A percentile compares a stretch with the other conserved stretches of the same genome.
phyloP scores from a whole-genome alignment of 192 early-diverging fungal genomes.

The Backusella parvicylindrica region DNA sequence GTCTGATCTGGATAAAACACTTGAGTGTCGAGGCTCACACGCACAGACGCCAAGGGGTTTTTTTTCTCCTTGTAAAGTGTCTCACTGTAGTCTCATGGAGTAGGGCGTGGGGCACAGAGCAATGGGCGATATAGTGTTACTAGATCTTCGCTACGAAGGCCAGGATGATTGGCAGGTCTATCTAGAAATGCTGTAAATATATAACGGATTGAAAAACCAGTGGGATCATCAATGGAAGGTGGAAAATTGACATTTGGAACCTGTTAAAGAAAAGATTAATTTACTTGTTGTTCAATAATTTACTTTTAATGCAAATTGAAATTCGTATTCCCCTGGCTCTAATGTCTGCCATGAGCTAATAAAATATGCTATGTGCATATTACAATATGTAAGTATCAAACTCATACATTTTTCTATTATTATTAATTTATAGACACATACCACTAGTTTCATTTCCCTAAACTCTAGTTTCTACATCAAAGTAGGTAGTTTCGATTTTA shows the following conservation, averaged over 20 bases:
- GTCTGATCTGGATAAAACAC: constrained; percentile 23
- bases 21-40: constrained; percentile 14
- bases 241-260: constrained; percentile 41
- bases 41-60: constrained; percentile 8
- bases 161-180: constrained; percentile 27
- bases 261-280: not conserved
- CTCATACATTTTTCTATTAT: not conserved
- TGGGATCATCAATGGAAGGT: constrained; percentile 36
- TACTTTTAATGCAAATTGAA: constrained; percentile 40
- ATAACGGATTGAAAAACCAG: constrained; percentile 27
- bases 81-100: constrained; percentile 23
- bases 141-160: constrained; percentile 25
- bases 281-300: not conserved
- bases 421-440: constrained; percentile 2
- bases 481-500: constrained; percentile 25
- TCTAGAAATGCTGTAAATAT: constrained; percentile 33
- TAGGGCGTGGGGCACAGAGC: constrained; percentile 23
- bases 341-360: constrained; percentile 15
- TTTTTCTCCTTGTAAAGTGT: constrained; percentile 26
- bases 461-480: constrained; percentile 29
- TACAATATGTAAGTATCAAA: not conserved
- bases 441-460: constrained; percentile 31
- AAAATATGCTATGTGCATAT: not conserved
- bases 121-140: constrained; percentile 35
- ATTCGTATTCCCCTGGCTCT: constrained; percentile 29